Evolutionary conservation across 2,329 filamentous ascomycete species (phyloP).

Genomic region (Verticillium nonalfalfae): DNA sequence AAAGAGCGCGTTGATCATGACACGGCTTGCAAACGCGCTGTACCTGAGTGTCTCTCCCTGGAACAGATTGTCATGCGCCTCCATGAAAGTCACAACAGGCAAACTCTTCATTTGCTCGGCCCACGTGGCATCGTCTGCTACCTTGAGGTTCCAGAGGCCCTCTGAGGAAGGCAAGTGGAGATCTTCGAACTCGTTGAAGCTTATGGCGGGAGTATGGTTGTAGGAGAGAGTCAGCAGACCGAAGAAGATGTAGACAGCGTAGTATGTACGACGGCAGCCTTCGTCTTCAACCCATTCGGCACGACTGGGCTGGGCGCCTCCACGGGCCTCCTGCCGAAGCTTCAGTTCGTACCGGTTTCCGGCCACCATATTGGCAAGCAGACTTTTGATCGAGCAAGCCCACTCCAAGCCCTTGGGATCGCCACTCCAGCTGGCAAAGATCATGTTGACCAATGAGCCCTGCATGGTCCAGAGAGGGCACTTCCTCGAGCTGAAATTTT

Average conservation of each 20-base stretch:
- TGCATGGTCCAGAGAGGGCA: conserved; percentile 99
- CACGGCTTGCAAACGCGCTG: conserved; percentile 92
- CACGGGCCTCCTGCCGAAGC: conserved; percentile 81
- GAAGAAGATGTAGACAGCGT: conserved; percentile 98
- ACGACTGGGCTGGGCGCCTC: conserved; percentile 67
- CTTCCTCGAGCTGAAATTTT: conserved; percentile 96
- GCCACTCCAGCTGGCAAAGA: conserved; percentile 98
- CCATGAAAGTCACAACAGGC: conserved; percentile 77
- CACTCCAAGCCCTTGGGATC: conserved; percentile 96
- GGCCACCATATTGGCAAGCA: conserved; percentile 97
- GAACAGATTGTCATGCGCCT: conserved; percentile 92
- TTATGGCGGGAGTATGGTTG: conserved; percentile 96
- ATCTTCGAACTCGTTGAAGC: conserved; percentile 96
- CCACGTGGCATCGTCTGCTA: conserved; percentile 76
- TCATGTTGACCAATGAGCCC: conserved; percentile 93
- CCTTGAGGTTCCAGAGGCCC: conserved; percentile 84
- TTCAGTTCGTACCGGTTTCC: conserved; percentile 96
- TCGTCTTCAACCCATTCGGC: conserved; percentile 96
- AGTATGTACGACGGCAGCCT: conserved; percentile 93
- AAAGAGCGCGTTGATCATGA: conserved; percentile 98
- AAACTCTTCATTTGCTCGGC: conserved; percentile 67
- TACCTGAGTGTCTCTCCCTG: conserved; percentile 87
- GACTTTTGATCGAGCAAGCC: conserved; percentile 98
- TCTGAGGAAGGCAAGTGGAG: conserved; percentile 90
- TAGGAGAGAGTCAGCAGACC: conserved; percentile 90